A percentile compares a stretch with the other conserved stretches of the same genome.
phyloP scores from a whole-genome alignment of 2,329 filamentous ascomycete species.

The Didymella glomerata region DNA sequence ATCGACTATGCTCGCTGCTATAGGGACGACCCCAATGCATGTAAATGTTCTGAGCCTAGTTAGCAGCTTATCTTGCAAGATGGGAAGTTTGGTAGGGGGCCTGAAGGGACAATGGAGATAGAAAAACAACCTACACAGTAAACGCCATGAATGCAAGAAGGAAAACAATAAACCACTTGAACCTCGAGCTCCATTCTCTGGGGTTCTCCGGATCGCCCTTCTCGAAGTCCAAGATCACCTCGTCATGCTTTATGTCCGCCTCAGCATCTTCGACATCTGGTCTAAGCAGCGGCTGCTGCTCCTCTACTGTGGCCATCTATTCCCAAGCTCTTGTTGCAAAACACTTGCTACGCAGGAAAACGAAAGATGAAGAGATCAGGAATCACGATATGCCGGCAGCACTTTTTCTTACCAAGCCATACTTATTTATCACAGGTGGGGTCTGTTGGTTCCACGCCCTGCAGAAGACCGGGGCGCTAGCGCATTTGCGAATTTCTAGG shows the following conservation, averaged over 20 bases:
- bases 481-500: constrained; percentile 18
- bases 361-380: neutral
- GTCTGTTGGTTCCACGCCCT: constrained; percentile 22
- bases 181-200: constrained; percentile 41
- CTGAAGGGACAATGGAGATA: neutral
- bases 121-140: constrained; percentile 39
- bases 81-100: neutral
- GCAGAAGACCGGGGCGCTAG: constrained; percentile 14
- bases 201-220: constrained; percentile 43
- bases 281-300: constrained; percentile 44
- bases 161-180: constrained; percentile 46
- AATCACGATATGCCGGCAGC: constrained; percentile 9
- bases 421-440: constrained; percentile 19
- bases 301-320: constrained; percentile 33
- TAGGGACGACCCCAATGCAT: constrained; percentile 49
- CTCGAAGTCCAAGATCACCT: constrained; percentile 42
- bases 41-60: constrained; percentile 46
- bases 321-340: constrained; percentile 6
- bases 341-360: constrained; percentile 2
- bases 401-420: constrained; percentile 22
- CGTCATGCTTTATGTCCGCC: constrained; percentile 28
- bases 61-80: constrained; percentile 14
- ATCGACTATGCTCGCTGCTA: constrained; percentile 43
- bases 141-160: constrained; percentile 48
- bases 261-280: constrained; percentile 32